Conservation (phyloP, 1,139 yeast species). For the Magnusiomyces paraingens region DNA sequence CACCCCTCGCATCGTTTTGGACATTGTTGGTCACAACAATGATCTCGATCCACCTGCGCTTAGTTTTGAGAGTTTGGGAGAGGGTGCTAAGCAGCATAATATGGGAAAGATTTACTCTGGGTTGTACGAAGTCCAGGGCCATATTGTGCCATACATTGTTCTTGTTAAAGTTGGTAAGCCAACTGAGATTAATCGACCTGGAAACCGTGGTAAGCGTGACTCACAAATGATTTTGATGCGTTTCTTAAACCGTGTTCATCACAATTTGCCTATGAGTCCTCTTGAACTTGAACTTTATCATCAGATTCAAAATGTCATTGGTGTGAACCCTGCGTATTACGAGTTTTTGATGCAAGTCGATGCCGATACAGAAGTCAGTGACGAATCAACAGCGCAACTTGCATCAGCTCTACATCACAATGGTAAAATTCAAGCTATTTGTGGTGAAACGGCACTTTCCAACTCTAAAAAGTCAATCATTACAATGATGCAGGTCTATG, state of each 20-base stretch:
- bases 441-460: constrained; percentile 39
- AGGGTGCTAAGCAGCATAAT: constrained; percentile 36
- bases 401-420: constrained; percentile 37
- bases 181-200: constrained; percentile 33
- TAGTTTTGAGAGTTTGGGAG: constrained; percentile 37
- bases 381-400: constrained; percentile 35
- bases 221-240: constrained; percentile 38
- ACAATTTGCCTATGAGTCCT: constrained; percentile 37
- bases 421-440: constrained; percentile 35
- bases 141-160: constrained; percentile 37
- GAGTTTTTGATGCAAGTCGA: constrained; percentile 38
- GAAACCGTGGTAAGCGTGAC: constrained; percentile 41
- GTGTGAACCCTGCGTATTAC: constrained; percentile 39
- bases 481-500: constrained; percentile 41
- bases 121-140: constrained; percentile 36
- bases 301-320: constrained; percentile 38
- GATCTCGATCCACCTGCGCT: constrained; percentile 34
- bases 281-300: constrained; percentile 38
- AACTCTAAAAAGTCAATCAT: constrained; percentile 36
- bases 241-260: constrained; percentile 37
- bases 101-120: constrained; percentile 39
- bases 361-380: constrained; percentile 37
- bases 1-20: constrained; percentile 38
- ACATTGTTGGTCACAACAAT: constrained; percentile 37
- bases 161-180: constrained; percentile 38